These are phyloP conservation scores for Neocallimastix lanati DNA, from an alignment of 192 early-diverging fungal genomes.

Conservation along the genomic window DNA sequence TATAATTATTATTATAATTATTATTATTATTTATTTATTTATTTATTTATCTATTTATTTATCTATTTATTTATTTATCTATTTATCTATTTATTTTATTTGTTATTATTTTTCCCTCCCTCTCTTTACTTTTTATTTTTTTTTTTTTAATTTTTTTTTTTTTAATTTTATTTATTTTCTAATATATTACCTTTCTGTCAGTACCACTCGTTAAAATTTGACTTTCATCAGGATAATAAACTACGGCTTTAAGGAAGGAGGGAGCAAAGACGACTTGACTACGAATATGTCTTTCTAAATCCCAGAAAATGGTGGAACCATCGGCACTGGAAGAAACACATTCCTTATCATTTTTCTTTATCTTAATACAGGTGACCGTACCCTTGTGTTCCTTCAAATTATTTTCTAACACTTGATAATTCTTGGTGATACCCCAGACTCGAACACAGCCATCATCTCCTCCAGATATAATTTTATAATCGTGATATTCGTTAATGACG, in stretches of 20 bases:
- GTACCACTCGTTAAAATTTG: constrained; percentile 36
- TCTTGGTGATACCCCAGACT: constrained; percentile 25
- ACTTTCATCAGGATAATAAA: constrained; percentile 35
- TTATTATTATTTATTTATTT: too few species aligned
- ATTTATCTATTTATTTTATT: too few species aligned
- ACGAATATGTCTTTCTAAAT: constrained; percentile 33
- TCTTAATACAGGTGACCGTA: constrained; percentile 38
- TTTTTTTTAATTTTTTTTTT: too few species aligned
- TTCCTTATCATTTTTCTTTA: constrained; percentile 33
- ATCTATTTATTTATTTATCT: too few species aligned
- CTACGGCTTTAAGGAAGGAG: constrained; percentile 31
- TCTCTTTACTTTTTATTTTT: too few species aligned
- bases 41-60: too few species aligned
- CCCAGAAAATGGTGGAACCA: constrained; percentile 40
- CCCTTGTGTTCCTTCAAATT: constrained; percentile 45
- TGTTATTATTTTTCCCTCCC: too few species aligned
- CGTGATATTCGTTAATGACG: constrained; percentile 14
- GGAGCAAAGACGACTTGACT: constrained; percentile 44
- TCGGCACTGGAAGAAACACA: constrained; percentile 31
- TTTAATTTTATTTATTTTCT: too few species aligned
- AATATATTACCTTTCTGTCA: constrained; percentile 24
- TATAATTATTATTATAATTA: too few species aligned
- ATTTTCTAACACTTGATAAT: constrained; percentile 20
- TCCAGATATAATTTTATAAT: constrained; percentile 32
- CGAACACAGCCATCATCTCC: constrained; percentile 41